Base-by-base conservation (phyloP, 2,329 filamentous ascomycete species). In the Cryphonectria radicalis region DNA sequence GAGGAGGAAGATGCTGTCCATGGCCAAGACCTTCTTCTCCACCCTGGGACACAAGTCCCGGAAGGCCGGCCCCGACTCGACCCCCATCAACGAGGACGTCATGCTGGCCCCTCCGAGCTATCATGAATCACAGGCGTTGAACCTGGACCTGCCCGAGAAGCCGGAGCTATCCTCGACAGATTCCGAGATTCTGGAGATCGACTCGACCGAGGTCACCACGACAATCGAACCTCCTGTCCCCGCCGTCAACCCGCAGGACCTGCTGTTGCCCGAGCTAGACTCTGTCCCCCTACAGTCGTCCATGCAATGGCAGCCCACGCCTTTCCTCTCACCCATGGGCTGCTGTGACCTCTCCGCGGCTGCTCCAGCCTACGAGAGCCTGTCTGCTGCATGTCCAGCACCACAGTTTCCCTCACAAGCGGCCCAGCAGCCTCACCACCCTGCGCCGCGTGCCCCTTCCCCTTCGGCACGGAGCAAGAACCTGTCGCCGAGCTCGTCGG, bases 21-120 rank as follows among this genome's bases (percentile, higher is more conserved):
- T 85, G 80, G 87, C 87, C 63, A 88, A 85, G 77, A 84, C 78
- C 75, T 86, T 89, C 78, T 88, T 89, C 76, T 83, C 84, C 32
- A 84, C 82, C 14, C 79, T 88, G 42, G 86, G 86, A 11, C 82
- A 86, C 75, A 86, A 83, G 75, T 79, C 82, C 57, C 80, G 79
- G 74, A 85, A 81, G 74, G 77, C 75, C 37, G 77, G 75, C 37
- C 76, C 77, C n/a, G 72, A 75, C 32, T 66, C 72, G 37, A 74
- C 75, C 32, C 67, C 78, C 68, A 78, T 80, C 46, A 76, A 79
- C 37, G 81, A 83, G 43, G 70, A 77, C 35, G 65, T 71, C 35
- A 70, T 74, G 7, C 67, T 78, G n/a, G 80, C 79, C n/a, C 83
- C 84, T 22, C 83, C 84, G 28, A 84, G 82, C 71, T 87, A 86